These are phyloP conservation scores for Eremochloa ophiuroides DNA, from an alignment of 176 grass and related monocot species.

Conservation along the genomic window DNA sequence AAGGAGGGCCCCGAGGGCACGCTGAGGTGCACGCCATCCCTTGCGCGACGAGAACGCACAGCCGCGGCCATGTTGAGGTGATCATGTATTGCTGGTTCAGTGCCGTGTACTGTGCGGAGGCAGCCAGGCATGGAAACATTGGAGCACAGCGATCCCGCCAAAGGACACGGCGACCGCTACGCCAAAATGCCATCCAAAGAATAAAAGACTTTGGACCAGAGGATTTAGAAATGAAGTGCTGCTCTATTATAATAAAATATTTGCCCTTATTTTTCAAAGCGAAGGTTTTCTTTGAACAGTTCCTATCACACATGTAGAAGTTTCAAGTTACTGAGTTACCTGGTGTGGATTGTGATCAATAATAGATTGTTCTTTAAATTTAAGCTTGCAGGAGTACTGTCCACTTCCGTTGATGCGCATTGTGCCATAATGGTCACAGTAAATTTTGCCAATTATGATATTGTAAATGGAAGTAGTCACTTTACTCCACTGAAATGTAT, in stretches of 20 bases:
- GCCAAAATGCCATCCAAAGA: background rate
- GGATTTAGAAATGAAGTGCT: background rate
- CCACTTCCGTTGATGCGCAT: conserved; percentile 91
- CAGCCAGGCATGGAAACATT: too few relatives aligned
- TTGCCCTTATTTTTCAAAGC: conserved; percentile 3
- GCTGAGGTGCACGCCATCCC: too few relatives aligned
- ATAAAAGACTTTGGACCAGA: background rate
- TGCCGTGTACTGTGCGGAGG: too few relatives aligned
- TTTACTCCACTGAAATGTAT: conserved; percentile 95
- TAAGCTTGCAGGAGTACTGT: conserved; percentile 91
- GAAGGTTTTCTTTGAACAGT: background rate
- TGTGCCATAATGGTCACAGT: conserved; percentile 95
- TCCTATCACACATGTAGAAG: conserved; percentile 6
- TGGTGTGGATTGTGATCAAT: conserved; percentile 92
- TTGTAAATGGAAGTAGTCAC: conserved; percentile 99
- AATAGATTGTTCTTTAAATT: conserved; percentile 96
- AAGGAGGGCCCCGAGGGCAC: too few relatives aligned
- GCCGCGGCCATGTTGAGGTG: too few relatives aligned
- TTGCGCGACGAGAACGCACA: too few relatives aligned
- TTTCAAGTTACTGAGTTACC: conserved; percentile 40
- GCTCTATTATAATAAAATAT: background rate
- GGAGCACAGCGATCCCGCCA: too few relatives aligned
- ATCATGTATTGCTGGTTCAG: too few relatives aligned
- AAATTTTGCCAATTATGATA: conserved; percentile 99
- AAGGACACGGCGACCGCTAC: too few relatives aligned